Percentiles rank a stretch among this genome's conserved stretches.
Evolutionary conservation across 2,329 filamentous ascomycete species (phyloP).

Genomic region (Aspergillus caelatus): DNA sequence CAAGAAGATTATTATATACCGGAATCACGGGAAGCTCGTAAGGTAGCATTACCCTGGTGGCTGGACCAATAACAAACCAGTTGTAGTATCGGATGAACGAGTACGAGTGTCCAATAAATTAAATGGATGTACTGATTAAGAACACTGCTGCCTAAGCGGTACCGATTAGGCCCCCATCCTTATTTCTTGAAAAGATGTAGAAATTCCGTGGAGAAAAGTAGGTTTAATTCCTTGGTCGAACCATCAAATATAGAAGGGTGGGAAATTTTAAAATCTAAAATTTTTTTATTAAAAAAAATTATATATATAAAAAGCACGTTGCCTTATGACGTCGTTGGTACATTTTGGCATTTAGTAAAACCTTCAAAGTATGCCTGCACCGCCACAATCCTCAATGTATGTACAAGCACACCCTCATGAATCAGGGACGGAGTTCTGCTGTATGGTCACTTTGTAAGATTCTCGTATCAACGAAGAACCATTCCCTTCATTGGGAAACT

Average conservation of each 20-base stretch:
- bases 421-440: not conserved
- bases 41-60: not conserved
- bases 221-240: not conserved
- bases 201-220: not conserved
- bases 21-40: not conserved
- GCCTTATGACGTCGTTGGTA: not conserved
- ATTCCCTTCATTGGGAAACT: not conserved
- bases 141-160: not conserved
- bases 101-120: not conserved
- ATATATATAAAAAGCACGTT: not conserved
- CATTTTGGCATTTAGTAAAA: not conserved
- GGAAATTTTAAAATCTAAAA: not conserved
- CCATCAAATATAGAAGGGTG: not conserved
- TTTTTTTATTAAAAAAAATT: not conserved
- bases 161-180: not conserved
- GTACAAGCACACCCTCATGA: not conserved
- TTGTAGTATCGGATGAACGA: not conserved
- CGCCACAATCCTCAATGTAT: not conserved
- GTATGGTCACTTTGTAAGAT: not conserved
- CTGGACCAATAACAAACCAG: not conserved
- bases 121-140: not conserved
- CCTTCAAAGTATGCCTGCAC: not conserved
- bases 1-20: not conserved
- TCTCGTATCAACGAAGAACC: not conserved
- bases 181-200: not conserved